Evolutionary conservation across 1,284 basidiomycete species (phyloP), one percentile per base, ranked within the genome.

Genomic region (Cryptococcus deneoformans): DNA sequence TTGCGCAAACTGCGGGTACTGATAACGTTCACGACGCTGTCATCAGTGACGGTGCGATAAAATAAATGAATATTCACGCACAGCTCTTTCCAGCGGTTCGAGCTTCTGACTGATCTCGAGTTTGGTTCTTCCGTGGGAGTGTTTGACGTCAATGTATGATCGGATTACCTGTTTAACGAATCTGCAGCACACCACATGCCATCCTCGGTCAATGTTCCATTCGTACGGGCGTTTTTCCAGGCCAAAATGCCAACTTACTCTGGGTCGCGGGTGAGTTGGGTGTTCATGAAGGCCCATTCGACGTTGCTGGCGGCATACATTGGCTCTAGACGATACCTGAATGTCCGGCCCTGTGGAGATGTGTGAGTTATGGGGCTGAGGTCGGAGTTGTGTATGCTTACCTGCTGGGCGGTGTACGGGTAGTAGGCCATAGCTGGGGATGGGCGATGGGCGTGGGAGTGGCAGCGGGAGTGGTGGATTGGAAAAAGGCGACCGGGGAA

Each of bases 111-210:
- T 47, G n/a, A 71, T 57, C 48, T 75, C 68, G 10, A 20, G 14
- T 24, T 60, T 60, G 0, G 53, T 50, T 57, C 64, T 65, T 1
- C 70, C 70, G 36, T 67, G 54, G 14, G 64, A 59, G 14, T 52
- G 43, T 59, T 72, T 60, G 54, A 60, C 56, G 7, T 70, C 53
- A 37, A 71, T 59, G 54, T 73, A 75, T 11, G 61, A 60, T 29
- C 67, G 47, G 0, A 75, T 38, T 34, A 75, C 64, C 2, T 66
- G 69, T 46, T 69, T 67, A 42, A 65, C 61, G 46, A 69, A 73
- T 49, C 66, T 70, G 40, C 34, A 12, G 6, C 34, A n/a, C 38
- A 1, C 11, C 49, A 38, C 6, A n/a, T 34, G 14, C 16, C 44
- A 14, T 29, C 50, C 36, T 29, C 24, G 35, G 20, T 34, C 12